Evolutionary conservation across 2,329 filamentous ascomycete genomes (phyloP), one percentile per base, ranked within the genome.

Genomic region (Fusarium sp.): DNA sequence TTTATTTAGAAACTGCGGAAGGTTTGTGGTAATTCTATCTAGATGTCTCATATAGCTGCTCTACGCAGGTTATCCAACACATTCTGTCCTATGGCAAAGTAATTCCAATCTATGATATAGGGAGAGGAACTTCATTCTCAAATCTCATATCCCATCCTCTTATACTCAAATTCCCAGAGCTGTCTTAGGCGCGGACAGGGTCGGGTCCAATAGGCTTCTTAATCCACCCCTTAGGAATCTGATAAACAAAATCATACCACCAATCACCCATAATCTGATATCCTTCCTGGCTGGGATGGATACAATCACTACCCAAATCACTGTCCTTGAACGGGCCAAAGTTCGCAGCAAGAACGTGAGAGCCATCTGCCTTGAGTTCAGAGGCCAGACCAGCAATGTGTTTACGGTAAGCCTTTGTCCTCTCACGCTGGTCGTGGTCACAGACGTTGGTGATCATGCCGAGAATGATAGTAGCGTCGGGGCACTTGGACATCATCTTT

Each of bases 171-270:
- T 33, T 3, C 15, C 13, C 31, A 6, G 33, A 14, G n/a, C 7
- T 10, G 33, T 17, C 33, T n/a, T 25, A 18, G 14, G 5, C 43
- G 4, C 45, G 45, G 23, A 36, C 21, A n/a, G 49, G 36, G 4
- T 55, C 49, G 6, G 41, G 8, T n/a, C 47, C 58, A 29, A 51
- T 41, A 11, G 54, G 60, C 11, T 41, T 4, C 23, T 63, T 37
- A n/a, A 67, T 52, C 77, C 78, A 79, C 1, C 61, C 66, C 1
- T 67, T 45, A 1, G 77, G 77, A 6, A 79, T 71, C 20, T 79
- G 77, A 13, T 70, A 49, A 14, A 79, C 64, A 36, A 76, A 77
- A 42, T 77, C 72, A 56, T 77, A 76, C 78, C 78, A 79, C 37
- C 75, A 77, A 43, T 78, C 63, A 3, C 76, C 77, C 21, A 79